Conservation (phyloP, 164 flowering plant species). For the Buxus sempervirens region DNA sequence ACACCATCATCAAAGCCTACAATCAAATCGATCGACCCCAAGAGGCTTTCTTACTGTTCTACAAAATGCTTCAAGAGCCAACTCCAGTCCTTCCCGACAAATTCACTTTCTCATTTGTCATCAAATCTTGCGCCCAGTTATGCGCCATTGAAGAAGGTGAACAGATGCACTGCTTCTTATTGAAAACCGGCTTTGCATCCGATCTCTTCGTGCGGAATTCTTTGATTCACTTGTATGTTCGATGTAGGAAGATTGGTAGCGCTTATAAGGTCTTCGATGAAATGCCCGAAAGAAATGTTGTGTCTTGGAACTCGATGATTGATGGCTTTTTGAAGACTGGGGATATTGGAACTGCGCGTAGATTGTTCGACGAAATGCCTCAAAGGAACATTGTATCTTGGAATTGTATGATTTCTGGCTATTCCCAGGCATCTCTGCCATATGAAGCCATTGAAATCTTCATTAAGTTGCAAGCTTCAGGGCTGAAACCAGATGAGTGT, state of each 20-base stretch:
- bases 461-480: constrained; percentile 1
- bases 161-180: constrained; percentile 18
- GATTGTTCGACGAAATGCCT: constrained; percentile 7
- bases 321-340: neutral
- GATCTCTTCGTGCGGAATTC: constrained; percentile 7
- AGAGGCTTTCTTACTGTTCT: constrained; percentile 11
- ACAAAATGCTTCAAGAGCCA: constrained; percentile 7
- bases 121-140: constrained; percentile 21
- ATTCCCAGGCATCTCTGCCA: neutral
- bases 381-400: neutral
- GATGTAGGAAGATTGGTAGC: constrained; percentile 8
- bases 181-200: constrained; percentile 12
- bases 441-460: constrained; percentile 2
- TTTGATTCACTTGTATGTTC: constrained; percentile 1
- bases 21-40: constrained; percentile 9
- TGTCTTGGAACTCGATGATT: constrained; percentile 9
- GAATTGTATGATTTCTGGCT: neutral
- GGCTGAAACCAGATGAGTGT: constrained; percentile 1
- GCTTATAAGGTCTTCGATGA: constrained; percentile 7
- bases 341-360: constrained; percentile 10
- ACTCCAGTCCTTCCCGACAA: constrained; percentile 6
- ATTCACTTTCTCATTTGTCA: constrained; percentile 18
- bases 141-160: constrained; percentile 17
- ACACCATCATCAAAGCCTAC: constrained; percentile 16
- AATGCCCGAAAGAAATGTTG: too few species aligned